Evolutionary conservation across 139 green algal species (phyloP), one percentile per base, ranked within the genome.

Genomic region (Chlorella ohadii): DNA sequence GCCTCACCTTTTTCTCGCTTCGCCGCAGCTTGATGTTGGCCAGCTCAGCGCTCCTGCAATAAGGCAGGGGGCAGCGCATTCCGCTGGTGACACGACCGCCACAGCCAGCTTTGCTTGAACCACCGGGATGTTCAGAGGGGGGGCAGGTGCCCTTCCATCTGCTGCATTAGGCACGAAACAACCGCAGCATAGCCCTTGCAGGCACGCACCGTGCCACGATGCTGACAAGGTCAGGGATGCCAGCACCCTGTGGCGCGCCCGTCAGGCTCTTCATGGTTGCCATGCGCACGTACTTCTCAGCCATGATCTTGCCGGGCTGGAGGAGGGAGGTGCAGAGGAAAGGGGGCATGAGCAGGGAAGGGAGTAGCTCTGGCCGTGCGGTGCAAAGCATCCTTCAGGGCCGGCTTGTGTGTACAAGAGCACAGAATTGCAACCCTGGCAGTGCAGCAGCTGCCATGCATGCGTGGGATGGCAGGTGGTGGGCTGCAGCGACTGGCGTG

Each of bases 281-380:
- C 34, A 97, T 86, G 33, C 86, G 87, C 27, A 98, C 88, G 88
- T 95, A 98, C 72, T 91, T 72, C 41, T 91, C 88, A n/a, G 94
- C 88, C 93, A 97, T 96, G 68, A 98, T 88, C 34, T 0, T 3
- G 65, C n/a, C 65, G 34, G 65, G 33, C 34, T 73, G 38, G 5
- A 76, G 38, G 4, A 25, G 36, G 2, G 9, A 3, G 38, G 68
- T 9, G 38, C 66, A 47, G 19, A 15, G 13, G 25, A 17, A 51
- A 51, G n/a, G n/a, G n/a, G n/a, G n/a, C n/a, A n/a, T n/a, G n/a
- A n/a, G 61, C 61, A 36, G 61, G 25, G 11, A 68, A 4, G 28
- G 19, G 64, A 31, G 22, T 31, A 23, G 59, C 16, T 31, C 23
- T 9, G 28, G 4, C 63, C 34, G 25, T 4, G 63, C 22, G 23